phyloP scores from a whole-genome alignment of 2,329 filamentous ascomycete species.

The Alternaria novae-zelandiae region DNA sequence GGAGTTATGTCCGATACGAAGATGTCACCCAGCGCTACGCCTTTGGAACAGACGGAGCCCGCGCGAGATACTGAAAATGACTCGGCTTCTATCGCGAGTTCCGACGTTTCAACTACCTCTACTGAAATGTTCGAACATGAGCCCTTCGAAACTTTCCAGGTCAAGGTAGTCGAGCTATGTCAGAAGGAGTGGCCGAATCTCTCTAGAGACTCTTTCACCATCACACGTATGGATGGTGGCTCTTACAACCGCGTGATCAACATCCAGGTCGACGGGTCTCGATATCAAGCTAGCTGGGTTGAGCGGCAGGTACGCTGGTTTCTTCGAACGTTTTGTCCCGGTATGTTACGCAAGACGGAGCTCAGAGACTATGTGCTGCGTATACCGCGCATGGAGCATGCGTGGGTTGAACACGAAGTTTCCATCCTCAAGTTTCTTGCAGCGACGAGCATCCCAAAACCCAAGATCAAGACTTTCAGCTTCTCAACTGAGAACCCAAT shows the following conservation, averaged over 20 bases:
- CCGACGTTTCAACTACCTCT: accelerated
- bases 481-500: neutral
- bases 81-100: neutral
- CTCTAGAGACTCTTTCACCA: neutral
- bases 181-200: neutral
- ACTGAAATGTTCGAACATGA: neutral
- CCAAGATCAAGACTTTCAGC: neutral
- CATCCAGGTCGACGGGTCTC: accelerated
- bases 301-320: neutral
- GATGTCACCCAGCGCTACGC: too few species aligned
- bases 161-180: neutral
- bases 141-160: neutral
- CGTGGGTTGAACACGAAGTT: neutral
- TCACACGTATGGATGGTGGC: neutral
- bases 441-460: neutral
- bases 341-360: neutral
- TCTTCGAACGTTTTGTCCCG: neutral
- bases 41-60: neutral
- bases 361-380: neutral
- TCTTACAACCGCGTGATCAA: neutral
- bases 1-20: too few species aligned
- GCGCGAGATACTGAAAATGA: neutral
- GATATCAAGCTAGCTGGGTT: accelerated
- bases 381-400: neutral
- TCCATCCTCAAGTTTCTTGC: neutral